These are phyloP conservation scores for Hericium erinaceus DNA, from an alignment of 768 basidiomycete species.

Conservation along the genomic window DNA sequence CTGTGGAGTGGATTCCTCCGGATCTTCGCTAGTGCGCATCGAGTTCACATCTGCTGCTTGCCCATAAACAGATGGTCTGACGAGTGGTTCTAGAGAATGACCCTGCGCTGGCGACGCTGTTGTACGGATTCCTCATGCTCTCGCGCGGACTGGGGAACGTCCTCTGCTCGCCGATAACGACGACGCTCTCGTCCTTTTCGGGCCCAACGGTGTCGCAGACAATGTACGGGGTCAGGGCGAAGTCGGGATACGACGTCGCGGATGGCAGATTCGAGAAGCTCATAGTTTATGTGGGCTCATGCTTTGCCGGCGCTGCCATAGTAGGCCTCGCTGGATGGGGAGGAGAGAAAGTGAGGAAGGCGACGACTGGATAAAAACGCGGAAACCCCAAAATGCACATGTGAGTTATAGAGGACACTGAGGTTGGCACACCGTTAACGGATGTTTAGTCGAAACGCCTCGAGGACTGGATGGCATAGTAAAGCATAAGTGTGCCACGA, in stretches of 20 bases:
- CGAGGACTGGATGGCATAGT: too few species aligned
- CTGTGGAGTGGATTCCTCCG: conserved; percentile 22
- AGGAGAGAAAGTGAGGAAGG: background rate
- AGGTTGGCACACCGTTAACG: too few species aligned
- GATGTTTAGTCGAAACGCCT: too few species aligned
- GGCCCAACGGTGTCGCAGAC: background rate
- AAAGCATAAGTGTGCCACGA: too few species aligned
- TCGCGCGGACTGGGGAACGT: conserved; percentile 20
- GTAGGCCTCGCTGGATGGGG: conserved; percentile 17
- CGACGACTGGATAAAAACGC: background rate
- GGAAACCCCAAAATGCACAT: too few species aligned
- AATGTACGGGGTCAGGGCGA: background rate
- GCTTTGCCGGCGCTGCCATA: conserved; percentile 22
- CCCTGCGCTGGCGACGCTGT: conserved; percentile 13
- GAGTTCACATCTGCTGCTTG: background rate
- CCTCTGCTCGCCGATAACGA: conserved; percentile 21
- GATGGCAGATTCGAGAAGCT: conserved; percentile 19
- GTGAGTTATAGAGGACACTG: background rate
- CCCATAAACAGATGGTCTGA: background rate
- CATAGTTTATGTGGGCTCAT: conserved; percentile 22
- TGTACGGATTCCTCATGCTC: conserved; percentile 18
- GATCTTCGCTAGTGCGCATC: conserved; percentile 15
- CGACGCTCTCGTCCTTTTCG: conserved; percentile 7
- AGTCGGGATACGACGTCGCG: conserved; percentile 12
- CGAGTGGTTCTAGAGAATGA: conserved; percentile 15